Percentiles rank a stretch among this genome's conserved stretches.
phyloP scores from a whole-genome alignment of 2,329 filamentous ascomycete genomes.

The Emmonsiellopsis sp. region DNA sequence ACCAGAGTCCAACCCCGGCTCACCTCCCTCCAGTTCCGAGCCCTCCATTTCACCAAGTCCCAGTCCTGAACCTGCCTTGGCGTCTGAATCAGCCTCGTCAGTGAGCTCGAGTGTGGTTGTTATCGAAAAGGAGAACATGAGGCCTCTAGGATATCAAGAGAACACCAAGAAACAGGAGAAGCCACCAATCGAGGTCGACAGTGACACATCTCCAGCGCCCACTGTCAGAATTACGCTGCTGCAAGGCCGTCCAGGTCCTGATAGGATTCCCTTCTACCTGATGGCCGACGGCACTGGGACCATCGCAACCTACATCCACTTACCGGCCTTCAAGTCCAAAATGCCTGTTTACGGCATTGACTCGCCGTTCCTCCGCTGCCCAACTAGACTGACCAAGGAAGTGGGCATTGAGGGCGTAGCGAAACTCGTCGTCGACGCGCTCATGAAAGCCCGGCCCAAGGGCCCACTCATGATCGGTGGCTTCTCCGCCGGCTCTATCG shows the following conservation, averaged over 20 bases:
- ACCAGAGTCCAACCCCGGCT: neutral
- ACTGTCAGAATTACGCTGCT: slow-evolving; percentile 19
- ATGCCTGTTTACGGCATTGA: slow-evolving; percentile 21
- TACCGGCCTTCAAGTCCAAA: slow-evolving; percentile 15
- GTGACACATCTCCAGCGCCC: slow-evolving; percentile 7
- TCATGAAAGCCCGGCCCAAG: slow-evolving; percentile 12
- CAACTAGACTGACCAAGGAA: slow-evolving; percentile 12
- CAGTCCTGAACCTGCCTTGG: neutral
- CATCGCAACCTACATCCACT: slow-evolving; percentile 19
- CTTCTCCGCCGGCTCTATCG: slow-evolving; percentile 16
- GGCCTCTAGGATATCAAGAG: neutral
- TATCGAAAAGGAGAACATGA: neutral
- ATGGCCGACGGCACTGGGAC: slow-evolving; percentile 21
- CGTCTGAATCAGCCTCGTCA: neutral
- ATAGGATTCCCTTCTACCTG: slow-evolving; percentile 19
- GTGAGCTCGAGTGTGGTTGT: slow-evolving; percentile 3
- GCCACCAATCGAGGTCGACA: neutral
- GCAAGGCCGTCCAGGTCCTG: slow-evolving; percentile 14
- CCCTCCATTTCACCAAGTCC: neutral
- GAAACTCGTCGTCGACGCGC: slow-evolving; percentile 12
- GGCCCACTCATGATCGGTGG: slow-evolving; percentile 21
- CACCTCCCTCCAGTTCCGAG: slow-evolving; percentile 1
- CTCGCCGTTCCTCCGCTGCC: slow-evolving; percentile 19
- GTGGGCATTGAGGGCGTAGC: slow-evolving; percentile 11
- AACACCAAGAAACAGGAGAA: neutral